Evolutionary conservation across 1,139 yeast species (phyloP), one percentile per base, ranked within the genome.

Genomic region (Diutina mesorugosa): DNA sequence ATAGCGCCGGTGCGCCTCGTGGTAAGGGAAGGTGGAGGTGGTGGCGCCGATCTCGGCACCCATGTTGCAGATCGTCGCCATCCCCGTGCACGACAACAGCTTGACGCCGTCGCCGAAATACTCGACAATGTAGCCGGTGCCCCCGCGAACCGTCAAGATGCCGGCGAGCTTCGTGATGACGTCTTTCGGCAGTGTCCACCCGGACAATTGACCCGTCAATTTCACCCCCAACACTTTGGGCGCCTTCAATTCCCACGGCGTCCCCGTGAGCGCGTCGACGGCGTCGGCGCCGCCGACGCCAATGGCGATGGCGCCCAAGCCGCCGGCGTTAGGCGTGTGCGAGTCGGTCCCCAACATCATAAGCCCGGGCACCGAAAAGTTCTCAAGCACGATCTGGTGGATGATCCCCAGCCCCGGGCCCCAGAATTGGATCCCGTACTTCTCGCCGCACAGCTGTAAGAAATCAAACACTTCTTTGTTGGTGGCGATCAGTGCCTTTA

Each of bases 221-320:
- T 90, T 86, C 64, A 93, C 95, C 69, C 99, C 98, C 66, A 93
- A 70, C 48, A 91, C 76, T 71, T 87, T 87, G 60, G 99, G 99
- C 28, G 98, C 98, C 74, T 91, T 91, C 69, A 93, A 81, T 75
- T 93, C 99, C 99, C 99, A 93, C 55, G 99, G 97, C n/a, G 95
- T 86, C 57, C 95, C 96, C 18, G 98, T 88, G 66, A 93, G 76
- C 12, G 95, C 98, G 70, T 93, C 99, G 55, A 91, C 98, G 18
- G 98, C 98, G 73, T 91, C 98, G 50, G 98, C 98, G 74, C 98
- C 98, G 69, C 98, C 98, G 55, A 90, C 98, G 73, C 98, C 98
- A 67, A 91, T 93, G 62, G 98, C 98, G 61, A 91, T 85, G 59
- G 95, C 95, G 67, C 98, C 98, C 59, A 91, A 77, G 60, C 98